Conservation (phyloP, 164 flowering plant genomes). For the Nelumbo lutea region DNA sequence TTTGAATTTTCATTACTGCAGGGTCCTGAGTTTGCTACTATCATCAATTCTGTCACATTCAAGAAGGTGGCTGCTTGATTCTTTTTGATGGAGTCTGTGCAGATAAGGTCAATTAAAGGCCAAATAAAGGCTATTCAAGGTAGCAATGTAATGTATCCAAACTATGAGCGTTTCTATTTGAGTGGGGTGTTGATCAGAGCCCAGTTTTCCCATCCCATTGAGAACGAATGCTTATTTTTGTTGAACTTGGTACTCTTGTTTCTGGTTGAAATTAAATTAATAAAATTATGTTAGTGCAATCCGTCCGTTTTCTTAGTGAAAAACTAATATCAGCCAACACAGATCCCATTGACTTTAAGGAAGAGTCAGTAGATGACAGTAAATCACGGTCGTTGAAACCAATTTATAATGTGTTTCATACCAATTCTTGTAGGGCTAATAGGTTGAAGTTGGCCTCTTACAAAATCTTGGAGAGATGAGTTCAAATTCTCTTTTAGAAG, state of each 20-base stretch:
- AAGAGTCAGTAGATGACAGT: no score
- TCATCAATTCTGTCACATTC: constrained; percentile 82
- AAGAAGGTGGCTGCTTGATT: constrained; percentile 87
- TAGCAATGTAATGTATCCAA: constrained; percentile 7
- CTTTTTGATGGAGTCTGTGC: not conserved
- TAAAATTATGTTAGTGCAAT: not conserved
- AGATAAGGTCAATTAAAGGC: constrained; percentile 14
- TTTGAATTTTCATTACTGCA: constrained; percentile 22
- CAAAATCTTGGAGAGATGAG: no score
- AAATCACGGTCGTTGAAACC: no score
- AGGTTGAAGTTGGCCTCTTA: no score
- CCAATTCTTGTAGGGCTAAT: no score
- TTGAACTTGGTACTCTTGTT: not conserved
- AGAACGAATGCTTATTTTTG: not conserved
- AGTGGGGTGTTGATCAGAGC: constrained; percentile 16
- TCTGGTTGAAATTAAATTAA: not conserved
- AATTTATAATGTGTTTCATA: no score
- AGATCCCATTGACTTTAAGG: no score
- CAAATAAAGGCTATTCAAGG: not conserved
- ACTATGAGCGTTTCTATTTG: constrained; percentile 7
- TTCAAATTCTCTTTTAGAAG: no score
- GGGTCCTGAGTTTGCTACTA: constrained; percentile 94
- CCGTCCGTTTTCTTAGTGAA: no score
- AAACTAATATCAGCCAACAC: no score
- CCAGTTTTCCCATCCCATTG: constrained; percentile 7